These are phyloP conservation scores for Podila horticola DNA, from an alignment of 192 early-diverging fungal species.

Conservation along the genomic window DNA sequence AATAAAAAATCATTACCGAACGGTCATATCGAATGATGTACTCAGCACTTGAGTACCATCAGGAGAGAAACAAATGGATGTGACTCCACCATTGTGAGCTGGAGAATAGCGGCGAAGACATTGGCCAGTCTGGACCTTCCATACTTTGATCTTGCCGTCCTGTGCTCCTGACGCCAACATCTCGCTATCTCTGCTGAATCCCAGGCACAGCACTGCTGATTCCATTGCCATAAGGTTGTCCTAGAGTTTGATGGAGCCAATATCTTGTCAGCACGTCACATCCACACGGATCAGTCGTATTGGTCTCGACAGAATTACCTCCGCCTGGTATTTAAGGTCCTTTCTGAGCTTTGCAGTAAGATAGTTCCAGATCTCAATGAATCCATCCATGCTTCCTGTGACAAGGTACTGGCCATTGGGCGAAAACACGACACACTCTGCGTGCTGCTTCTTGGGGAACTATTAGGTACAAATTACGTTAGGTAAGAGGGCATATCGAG, in stretches of 20 bases:
- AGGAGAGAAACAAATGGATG: conserved; percentile 78
- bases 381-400: conserved; percentile 93
- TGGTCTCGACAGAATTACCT: conserved; percentile 54
- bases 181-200: conserved; percentile 83
- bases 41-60: conserved; percentile 87
- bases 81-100: conserved; percentile 89
- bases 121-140: conserved; percentile 83
- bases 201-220: conserved; percentile 77
- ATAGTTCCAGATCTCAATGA: conserved; percentile 97
- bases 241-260: conserved; percentile 28
- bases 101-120: conserved; percentile 76
- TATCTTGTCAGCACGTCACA: too few relatives aligned
- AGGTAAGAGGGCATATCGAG: neutral
- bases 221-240: conserved; percentile 96
- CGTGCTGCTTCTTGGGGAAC: conserved; percentile 91
- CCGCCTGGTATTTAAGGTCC: conserved; percentile 91
- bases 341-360: conserved; percentile 89
- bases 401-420: conserved; percentile 84
- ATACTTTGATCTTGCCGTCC: conserved; percentile 89
- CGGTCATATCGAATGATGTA: conserved; percentile 79
- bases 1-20: conserved; percentile 58
- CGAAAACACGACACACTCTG: conserved; percentile 82
- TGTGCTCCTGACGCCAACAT: conserved; percentile 84
- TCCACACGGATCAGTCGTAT: too few relatives aligned
- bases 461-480: conserved; percentile 21